Evolutionary conservation across 2,329 filamentous ascomycete species (phyloP).

Genomic region (Lecanosticta acicola): DNA sequence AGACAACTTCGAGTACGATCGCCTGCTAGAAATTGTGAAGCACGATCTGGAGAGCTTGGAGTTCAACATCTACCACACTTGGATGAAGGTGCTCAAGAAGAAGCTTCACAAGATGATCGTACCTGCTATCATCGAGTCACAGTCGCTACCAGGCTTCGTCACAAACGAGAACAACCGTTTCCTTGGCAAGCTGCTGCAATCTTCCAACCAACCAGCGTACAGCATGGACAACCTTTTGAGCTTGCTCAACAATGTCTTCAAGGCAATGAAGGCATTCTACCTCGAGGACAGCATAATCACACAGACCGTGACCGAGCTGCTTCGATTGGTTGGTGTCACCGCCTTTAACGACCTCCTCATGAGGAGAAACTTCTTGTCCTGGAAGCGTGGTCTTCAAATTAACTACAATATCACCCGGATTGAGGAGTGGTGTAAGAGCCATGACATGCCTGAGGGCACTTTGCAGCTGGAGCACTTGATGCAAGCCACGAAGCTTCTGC

Average conservation of each 20-base stretch:
- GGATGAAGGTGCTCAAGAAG: conserved; percentile 99
- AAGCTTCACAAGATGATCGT: conserved; percentile 99
- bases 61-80: conserved; percentile 99
- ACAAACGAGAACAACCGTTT: conserved; percentile 98
- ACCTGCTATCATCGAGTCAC: conserved; percentile 96
- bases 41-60: conserved; percentile 96
- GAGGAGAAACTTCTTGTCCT: conserved; percentile 96
- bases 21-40: conserved; percentile 96
- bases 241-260: conserved; percentile 92
- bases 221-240: conserved; percentile 99
- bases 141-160: conserved; percentile 95
- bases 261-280: conserved; percentile 98
- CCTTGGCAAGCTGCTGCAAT: conserved; percentile 90
- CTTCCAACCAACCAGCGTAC: conserved; percentile 86
- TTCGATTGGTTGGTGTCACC: conserved; percentile 89
- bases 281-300: conserved; percentile 93
- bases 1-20: conserved; percentile 98
- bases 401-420: conserved; percentile 99
- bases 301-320: conserved; percentile 88
- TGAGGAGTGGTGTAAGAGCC: conserved; percentile 99
- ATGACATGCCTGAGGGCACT: conserved; percentile 98
- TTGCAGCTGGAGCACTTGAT: conserved; percentile 96
- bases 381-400: conserved; percentile 98
- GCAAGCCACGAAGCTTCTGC: conserved; percentile 98
- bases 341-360: conserved; percentile 98